Conservation (phyloP, 768 basidiomycete genomes). For the Trametes cubensis region DNA sequence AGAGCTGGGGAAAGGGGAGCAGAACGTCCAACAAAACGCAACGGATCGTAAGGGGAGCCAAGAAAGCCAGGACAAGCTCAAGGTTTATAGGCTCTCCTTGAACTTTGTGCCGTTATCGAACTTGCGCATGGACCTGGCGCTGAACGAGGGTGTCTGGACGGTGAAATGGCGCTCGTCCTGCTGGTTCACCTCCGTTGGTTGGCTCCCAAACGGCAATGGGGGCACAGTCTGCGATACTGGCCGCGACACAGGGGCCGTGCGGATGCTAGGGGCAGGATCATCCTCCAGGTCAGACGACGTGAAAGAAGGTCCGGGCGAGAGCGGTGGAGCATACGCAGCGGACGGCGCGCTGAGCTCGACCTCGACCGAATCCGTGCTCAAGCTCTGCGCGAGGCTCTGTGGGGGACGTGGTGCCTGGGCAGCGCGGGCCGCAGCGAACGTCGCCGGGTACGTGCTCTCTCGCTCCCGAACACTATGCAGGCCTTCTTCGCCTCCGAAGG, state of each 20-base stretch:
- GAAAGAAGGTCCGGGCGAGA: conserved; percentile 3
- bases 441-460: conserved; percentile 15
- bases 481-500: conserved; percentile 10
- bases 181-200: conserved; percentile 1
- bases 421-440: conserved; percentile 18
- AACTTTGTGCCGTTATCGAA: conserved; percentile 36
- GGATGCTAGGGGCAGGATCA: conserved; percentile 3
- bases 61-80: conserved; percentile 10
- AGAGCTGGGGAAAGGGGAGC: no score
- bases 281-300: neutral
- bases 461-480: conserved; percentile 4
- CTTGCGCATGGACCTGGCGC: conserved; percentile 30
- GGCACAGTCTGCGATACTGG: conserved; percentile 23
- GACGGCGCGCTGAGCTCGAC: conserved; percentile 22
- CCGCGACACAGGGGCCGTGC: conserved; percentile 7
- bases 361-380: conserved; percentile 25
- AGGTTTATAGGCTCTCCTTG: conserved; percentile 27
- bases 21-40: no score
- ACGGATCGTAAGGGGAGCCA: neutral
- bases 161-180: conserved; percentile 25
- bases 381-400: conserved; percentile 2
- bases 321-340: neutral
- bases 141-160: conserved; percentile 19
- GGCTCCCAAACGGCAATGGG: neutral
- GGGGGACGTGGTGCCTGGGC: neutral